These are phyloP conservation scores for Fusarium palustre DNA, from an alignment of 2,329 filamentous ascomycete genomes.

Conservation along the genomic window DNA sequence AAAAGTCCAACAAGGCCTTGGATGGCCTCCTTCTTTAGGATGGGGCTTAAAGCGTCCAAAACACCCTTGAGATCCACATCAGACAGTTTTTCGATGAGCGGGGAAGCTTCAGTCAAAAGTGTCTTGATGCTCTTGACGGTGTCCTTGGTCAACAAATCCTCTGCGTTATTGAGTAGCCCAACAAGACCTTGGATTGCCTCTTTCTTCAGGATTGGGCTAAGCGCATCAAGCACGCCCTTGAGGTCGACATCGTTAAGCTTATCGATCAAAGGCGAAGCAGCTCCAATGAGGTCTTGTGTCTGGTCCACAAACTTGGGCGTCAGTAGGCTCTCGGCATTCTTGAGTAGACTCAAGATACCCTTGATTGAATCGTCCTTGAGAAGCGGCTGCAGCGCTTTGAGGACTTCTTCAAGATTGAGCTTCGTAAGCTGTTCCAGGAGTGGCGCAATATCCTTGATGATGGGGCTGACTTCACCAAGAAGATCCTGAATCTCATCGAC, in stretches of 20 bases:
- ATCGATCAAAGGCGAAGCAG: conserved; percentile 19
- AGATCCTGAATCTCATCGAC: conserved; percentile 50
- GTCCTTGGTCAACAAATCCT: conserved; percentile 8
- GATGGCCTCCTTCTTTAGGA: conserved; percentile 21
- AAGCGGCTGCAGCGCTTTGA: conserved; percentile 52
- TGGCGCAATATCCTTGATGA: conserved; percentile 43
- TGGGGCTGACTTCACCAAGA: conserved; percentile 50
- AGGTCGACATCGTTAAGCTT: conserved; percentile 24
- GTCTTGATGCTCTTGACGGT: conserved; percentile 26
- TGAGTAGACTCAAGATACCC: conserved; percentile 45
- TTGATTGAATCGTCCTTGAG: conserved; percentile 44
- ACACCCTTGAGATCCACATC: conserved; percentile 28
- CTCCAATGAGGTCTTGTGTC: conserved; percentile 35
- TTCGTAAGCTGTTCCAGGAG: conserved; percentile 46
- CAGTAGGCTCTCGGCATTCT: conserved; percentile 50
- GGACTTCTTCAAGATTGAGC: conserved; percentile 51
- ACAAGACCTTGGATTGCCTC: conserved; percentile 18
- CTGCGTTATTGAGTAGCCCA: conserved; percentile 6
- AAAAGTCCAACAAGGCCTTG: conserved; percentile 11
- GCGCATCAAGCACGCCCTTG: conserved; percentile 16
- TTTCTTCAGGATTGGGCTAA: conserved; percentile 19
- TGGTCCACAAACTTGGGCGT: conserved; percentile 41
- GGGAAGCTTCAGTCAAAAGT: conserved; percentile 3
- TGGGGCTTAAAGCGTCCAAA: conserved; percentile 10
- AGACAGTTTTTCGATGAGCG: conserved; percentile 6